Conservation (phyloP, 140 eudicot species). For the Ambrosia hybrid region DNA sequence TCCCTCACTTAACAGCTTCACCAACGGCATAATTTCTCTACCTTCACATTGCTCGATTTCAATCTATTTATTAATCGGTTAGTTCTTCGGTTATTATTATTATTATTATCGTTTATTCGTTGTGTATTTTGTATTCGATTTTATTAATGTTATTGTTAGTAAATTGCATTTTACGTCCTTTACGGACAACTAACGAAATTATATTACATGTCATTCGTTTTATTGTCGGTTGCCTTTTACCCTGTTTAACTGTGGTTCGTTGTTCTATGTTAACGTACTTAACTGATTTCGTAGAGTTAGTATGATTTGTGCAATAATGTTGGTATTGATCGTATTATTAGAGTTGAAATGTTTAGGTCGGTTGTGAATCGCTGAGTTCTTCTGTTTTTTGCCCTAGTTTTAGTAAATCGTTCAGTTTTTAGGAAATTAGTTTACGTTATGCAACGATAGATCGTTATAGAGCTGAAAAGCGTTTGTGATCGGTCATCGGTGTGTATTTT, state of each 20-base stretch:
- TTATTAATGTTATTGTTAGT: neutral
- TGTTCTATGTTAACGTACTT: neutral
- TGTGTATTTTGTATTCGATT: neutral
- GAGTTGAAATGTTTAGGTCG: neutral
- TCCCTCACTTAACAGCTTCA: neutral
- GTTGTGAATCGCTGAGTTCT: neutral
- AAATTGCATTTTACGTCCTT: no score
- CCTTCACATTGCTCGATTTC: neutral
- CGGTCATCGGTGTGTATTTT: no score
- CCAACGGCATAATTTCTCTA: conserved; percentile 4
- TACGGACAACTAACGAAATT: no score
- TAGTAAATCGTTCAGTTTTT: no score
- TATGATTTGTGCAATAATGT: neutral
- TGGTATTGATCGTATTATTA: neutral
- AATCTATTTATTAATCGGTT: neutral
- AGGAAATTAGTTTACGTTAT: no score
- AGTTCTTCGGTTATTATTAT: neutral
- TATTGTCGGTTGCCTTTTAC: no score
- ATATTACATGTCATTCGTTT: no score
- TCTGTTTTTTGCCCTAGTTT: neutral
- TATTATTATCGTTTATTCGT: neutral
- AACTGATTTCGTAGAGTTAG: neutral
- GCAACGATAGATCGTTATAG: no score
- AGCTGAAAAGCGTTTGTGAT: no score
- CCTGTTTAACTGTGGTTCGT: neutral